phyloP scores from a whole-genome alignment of 2,329 filamentous ascomycete species.

The Paraphoma sp. region DNA sequence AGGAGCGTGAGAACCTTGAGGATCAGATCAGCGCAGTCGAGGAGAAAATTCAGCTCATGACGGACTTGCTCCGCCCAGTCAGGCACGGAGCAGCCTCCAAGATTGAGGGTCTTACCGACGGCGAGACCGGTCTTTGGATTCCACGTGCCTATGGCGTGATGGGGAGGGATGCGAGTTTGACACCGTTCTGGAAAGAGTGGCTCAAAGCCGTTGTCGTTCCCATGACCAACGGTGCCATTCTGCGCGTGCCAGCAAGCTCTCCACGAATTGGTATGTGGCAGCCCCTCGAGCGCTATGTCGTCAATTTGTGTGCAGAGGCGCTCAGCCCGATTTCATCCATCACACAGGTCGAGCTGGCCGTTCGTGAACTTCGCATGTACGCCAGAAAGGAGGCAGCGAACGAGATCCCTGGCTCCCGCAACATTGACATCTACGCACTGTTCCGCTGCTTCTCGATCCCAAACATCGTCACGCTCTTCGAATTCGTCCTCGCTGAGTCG shows the following conservation, averaged over 20 bases:
- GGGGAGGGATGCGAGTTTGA: conserved; percentile 81
- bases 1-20: conserved; percentile 82
- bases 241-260: conserved; percentile 85
- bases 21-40: conserved; percentile 95
- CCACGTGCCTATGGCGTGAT: conserved; percentile 92
- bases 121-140: conserved; percentile 95
- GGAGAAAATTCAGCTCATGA: conserved; percentile 97
- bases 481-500: conserved; percentile 91
- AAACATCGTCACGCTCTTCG: conserved; percentile 90
- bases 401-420: conserved; percentile 89
- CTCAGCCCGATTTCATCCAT: conserved; percentile 91
- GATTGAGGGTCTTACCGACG: conserved; percentile 94
- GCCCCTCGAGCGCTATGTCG: conserved; percentile 92
- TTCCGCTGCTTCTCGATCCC: conserved; percentile 89
- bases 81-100: conserved; percentile 94
- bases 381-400: conserved; percentile 92
- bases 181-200: conserved; percentile 99
- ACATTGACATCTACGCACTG: conserved; percentile 89
- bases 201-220: conserved; percentile 90
- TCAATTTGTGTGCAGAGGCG: conserved; percentile 95
- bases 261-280: conserved; percentile 94
- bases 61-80: conserved; percentile 89
- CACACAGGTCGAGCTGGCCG: conserved; percentile 90
- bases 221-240: conserved; percentile 86
- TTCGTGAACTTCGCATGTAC: conserved; percentile 89